Conservation (phyloP, 1,284 basidiomycete genomes). For the Ceratobasidium theobromae region DNA sequence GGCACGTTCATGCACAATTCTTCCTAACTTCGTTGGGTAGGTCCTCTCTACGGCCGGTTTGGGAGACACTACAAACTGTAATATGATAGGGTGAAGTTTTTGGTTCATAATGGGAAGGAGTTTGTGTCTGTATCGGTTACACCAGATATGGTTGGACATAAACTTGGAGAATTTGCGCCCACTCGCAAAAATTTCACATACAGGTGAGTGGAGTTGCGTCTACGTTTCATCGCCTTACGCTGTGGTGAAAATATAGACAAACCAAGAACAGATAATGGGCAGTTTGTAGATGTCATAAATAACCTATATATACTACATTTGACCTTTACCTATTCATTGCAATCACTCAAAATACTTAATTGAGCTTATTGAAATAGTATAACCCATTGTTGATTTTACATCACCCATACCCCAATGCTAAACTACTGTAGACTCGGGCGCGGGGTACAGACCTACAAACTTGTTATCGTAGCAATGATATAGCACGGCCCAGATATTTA, state of each 20-base stretch:
- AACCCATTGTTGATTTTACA: no score
- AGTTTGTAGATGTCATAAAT: background rate
- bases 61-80: constrained; percentile 26
- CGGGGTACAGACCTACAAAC: no score
- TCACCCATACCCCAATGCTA: no score
- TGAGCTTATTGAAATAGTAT: no score
- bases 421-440: no score
- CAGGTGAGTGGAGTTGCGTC: constrained; percentile 54
- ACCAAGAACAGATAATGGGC: constrained; percentile 44
- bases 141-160: constrained; percentile 98
- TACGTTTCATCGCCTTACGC: constrained; percentile 3
- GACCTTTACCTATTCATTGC: no score
- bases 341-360: no score
- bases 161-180: constrained; percentile 91
- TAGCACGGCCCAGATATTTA: no score
- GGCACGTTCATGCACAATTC: constrained; percentile 87
- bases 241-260: constrained; percentile 39
- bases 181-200: constrained; percentile 78
- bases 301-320: constrained; percentile 6
- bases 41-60: constrained; percentile 38
- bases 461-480: no score
- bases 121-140: constrained; percentile 85
- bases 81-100: constrained; percentile 69
- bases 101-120: constrained; percentile 94
- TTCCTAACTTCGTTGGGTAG: constrained; percentile 93